These are phyloP conservation scores for Rusavskia elegans DNA, from an alignment of 495 filamentous ascomycete species.

Conservation along the genomic window DNA sequence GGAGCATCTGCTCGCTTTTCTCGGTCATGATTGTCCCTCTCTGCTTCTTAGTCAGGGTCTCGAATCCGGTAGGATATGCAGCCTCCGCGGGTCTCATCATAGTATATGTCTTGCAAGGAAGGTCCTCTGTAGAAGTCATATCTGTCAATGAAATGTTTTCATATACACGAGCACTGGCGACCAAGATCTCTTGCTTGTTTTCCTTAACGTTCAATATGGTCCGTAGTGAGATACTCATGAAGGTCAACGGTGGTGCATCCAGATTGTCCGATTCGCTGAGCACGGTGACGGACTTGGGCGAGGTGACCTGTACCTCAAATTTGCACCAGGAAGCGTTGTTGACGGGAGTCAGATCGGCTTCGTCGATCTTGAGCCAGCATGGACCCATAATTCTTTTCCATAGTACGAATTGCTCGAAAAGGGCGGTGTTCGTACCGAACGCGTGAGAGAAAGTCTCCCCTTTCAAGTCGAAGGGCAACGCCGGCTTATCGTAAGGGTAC, in stretches of 20 bases:
- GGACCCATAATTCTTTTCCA: slow-evolving; percentile 98
- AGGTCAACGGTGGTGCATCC: slow-evolving; percentile 71
- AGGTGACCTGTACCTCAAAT: slow-evolving; percentile 66
- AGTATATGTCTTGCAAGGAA: slow-evolving; percentile 83
- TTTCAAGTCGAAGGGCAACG: slow-evolving; percentile 49
- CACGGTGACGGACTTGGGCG: slow-evolving; percentile 54
- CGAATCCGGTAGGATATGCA: slow-evolving; percentile 73
- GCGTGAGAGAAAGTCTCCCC: slow-evolving; percentile 91
- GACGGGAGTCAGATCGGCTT: slow-evolving; percentile 65
- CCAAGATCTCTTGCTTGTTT: slow-evolving; percentile 90
- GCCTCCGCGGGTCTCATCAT: slow-evolving; percentile 66
- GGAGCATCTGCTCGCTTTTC: slow-evolving; percentile 64
- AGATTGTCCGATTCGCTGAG: slow-evolving; percentile 60
- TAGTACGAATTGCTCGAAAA: slow-evolving; percentile 96
- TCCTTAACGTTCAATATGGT: slow-evolving; percentile 80
- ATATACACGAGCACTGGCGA: slow-evolving; percentile 81
- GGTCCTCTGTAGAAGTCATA: slow-evolving; percentile 70
- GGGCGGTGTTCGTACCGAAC: slow-evolving; percentile 82
- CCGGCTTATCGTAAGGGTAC: slow-evolving; percentile 72
- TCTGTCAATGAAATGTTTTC: slow-evolving; percentile 77
- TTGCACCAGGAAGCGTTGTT: slow-evolving; percentile 96
- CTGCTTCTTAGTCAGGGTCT: slow-evolving; percentile 51
- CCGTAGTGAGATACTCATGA: slow-evolving; percentile 86
- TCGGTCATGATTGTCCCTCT: slow-evolving; percentile 61
- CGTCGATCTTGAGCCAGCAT: slow-evolving; percentile 85